phyloP scores from a whole-genome alignment of 768 basidiomycete genomes.

The Mycena chlorophos region DNA sequence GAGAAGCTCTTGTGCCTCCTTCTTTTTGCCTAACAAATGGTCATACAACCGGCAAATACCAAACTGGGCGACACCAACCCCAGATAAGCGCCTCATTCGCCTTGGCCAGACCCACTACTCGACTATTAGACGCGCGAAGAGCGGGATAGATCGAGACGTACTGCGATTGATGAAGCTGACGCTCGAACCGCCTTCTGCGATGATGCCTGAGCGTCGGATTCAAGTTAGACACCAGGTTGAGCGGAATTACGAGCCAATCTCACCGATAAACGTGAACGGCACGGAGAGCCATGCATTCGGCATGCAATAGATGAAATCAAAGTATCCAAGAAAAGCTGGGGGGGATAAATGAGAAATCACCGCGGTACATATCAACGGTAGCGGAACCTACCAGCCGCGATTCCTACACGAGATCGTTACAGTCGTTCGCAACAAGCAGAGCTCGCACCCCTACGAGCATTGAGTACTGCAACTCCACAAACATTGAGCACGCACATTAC shows the following conservation, averaged over 20 bases:
- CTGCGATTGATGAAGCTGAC: slow-evolving; percentile 68
- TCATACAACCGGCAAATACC: not conserved
- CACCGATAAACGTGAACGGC: slow-evolving; percentile 69
- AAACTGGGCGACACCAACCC: slow-evolving; percentile 32
- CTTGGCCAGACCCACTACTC: slow-evolving; percentile 62
- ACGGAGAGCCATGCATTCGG: slow-evolving; percentile 61
- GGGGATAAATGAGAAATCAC: no score
- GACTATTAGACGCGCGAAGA: not conserved
- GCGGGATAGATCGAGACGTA: slow-evolving; percentile 30
- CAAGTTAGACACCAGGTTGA: slow-evolving; percentile 5
- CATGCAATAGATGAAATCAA: slow-evolving; percentile 72
- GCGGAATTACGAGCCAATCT: slow-evolving; percentile 7
- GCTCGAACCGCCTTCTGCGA: slow-evolving; percentile 69
- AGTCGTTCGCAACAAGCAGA: not conserved
- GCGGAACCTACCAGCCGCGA: slow-evolving; percentile 50
- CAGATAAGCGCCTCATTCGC: slow-evolving; percentile 73
- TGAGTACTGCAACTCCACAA: not conserved
- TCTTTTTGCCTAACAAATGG: slow-evolving; percentile 44
- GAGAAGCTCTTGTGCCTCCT: slow-evolving; percentile 56
- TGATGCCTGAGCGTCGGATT: slow-evolving; percentile 49
- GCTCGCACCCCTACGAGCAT: slow-evolving; percentile 44
- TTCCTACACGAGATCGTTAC: slow-evolving; percentile 41
- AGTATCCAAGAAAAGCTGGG: slow-evolving; percentile 70
- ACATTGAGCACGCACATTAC: slow-evolving; percentile 43
- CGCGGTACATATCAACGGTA: no score